Conservation (phyloP, 139 green algal genomes). For the Asterochloris sp. region DNA sequence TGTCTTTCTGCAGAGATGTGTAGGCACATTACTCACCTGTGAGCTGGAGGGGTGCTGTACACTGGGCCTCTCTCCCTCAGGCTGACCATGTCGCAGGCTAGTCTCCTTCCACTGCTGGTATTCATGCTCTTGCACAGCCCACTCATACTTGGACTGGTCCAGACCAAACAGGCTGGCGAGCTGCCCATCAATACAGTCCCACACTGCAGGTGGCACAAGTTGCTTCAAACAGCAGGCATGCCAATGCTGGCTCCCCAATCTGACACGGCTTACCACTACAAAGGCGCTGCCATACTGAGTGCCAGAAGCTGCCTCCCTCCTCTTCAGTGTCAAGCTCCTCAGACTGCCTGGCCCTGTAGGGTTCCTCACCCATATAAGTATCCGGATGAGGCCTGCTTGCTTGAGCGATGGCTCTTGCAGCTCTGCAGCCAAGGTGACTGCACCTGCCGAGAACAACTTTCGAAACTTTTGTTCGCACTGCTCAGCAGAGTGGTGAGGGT, state of each 20-base stretch:
- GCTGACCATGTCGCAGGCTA: background rate
- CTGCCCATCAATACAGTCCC: constrained; percentile 5
- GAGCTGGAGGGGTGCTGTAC: background rate
- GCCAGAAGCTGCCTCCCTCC: too few species aligned
- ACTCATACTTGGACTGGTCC: constrained; percentile 21
- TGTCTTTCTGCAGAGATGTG: background rate
- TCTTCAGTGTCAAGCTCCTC: too few species aligned
- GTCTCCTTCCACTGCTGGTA: constrained; percentile 3
- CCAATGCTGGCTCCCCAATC: too few species aligned
- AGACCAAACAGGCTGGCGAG: constrained; percentile 19
- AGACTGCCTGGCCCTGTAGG: too few species aligned
- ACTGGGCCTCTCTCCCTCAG: background rate
- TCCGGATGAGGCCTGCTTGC: too few species aligned
- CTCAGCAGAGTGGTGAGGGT: too few species aligned
- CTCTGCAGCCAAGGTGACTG: too few species aligned
- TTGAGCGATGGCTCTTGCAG: too few species aligned
- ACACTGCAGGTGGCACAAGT: background rate
- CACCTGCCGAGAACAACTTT: too few species aligned
- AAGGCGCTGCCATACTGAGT: background rate
- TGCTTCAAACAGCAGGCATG: background rate
- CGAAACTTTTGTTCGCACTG: too few species aligned
- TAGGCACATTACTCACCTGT: background rate
- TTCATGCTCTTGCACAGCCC: constrained; percentile 12
- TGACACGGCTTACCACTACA: background rate
- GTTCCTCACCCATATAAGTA: too few species aligned